Base-by-base conservation (phyloP, 2,329 filamentous ascomycete genomes). In the Aspergillus sp. region DNA sequence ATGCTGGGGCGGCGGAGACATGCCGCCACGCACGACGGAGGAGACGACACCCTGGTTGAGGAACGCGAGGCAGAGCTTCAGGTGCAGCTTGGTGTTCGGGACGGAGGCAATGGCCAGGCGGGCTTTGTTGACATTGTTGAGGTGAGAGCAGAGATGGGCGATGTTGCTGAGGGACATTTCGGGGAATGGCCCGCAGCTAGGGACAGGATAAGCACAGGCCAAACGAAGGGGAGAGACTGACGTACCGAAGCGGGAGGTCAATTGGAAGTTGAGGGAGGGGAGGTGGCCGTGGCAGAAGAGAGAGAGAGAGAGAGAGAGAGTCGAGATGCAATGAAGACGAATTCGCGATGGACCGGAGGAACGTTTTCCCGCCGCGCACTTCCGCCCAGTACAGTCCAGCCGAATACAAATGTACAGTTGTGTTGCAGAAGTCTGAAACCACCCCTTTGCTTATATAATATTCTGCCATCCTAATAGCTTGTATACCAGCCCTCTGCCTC, bases 51-150 rank as follows among this genome's bases (percentile, higher is more conserved):
- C 88, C 37, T 81, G 74, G 45, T 82, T 79, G 63, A 93, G 86
- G 27, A 95, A 72, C 24, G 82, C 81, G 13, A 91, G 72, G 32
- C 77, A 72, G 11, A 94, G 68, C 27, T 67, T 68, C 41, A 93
- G 77, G 67, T 91, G 86, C 56, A 86, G 76, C 46, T 88, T 88
- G 30, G 76, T 80, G 65, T 81, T 80, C 28, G 80, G 78, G 42
- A 94, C 73, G 5, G 85, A 93, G 19, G 88, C 94, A 31, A 93
- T 69, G 45, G 81, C 83, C 0, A 95, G 76, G 1, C 81, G 78
- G n/a, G 83, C 85, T 51, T 78, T 78, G 35, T 82, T 82, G 45
- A 83, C 84, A 68, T 95, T 95, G 60, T 91, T 84, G 36, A 95
- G 72, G 67, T 94, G 86, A 45, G 86, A 86, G 71, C 84, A 93